Evolutionary conservation across 371 early-diverging fungal species (phyloP), one percentile per base, ranked within the genome.

Genomic region (Mortierella sp.): DNA sequence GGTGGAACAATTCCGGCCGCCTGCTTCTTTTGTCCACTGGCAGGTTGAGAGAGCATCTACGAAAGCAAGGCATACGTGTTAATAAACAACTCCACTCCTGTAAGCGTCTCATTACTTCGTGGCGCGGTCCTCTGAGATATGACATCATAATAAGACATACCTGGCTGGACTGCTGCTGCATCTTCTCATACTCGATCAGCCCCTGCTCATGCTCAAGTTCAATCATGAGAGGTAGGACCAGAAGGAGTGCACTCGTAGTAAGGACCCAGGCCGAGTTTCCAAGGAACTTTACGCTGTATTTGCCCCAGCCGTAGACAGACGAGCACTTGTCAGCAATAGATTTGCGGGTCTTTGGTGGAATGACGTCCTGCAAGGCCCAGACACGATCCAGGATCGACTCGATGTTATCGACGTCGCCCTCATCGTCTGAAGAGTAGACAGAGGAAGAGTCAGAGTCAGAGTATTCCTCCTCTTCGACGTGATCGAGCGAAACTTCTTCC

Each of bases 191-290:
- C 84, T 93, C 92, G 82, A 90, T 87, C 86, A 94, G 86, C 65
- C 92, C 91, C 77, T 92, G 90, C 57, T 93, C 93, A 63, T 92
- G 91, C 81, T 94, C 94, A 40, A 92, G 85, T 83, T 93, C 94
- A 61, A 93, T 83, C 47, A 91, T 92, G 63, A 93, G 86, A 33
- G 94, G 94, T 61, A 96, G 84, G 41, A 96, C 90, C 58, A 93
- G 85, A 33, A 93, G 86, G 40, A 96, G 78, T 78, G 93, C 94
- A 62, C 90, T 91, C 10, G 94, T 95, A 24, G 94, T 91, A 15
- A 94, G 83, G n/a, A 95, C 91, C 95, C 95, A 95, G 28, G 92
- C 92, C 48, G 91, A 85, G 85, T 92, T 92, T 52, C 94, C 94
- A 24, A 90, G 85, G 83, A 93, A 87, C 11, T 87, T 84, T 57